These are phyloP conservation scores for Fraxinus sp. DNA, from an alignment of 305 asterid species.

Conservation along the genomic window DNA sequence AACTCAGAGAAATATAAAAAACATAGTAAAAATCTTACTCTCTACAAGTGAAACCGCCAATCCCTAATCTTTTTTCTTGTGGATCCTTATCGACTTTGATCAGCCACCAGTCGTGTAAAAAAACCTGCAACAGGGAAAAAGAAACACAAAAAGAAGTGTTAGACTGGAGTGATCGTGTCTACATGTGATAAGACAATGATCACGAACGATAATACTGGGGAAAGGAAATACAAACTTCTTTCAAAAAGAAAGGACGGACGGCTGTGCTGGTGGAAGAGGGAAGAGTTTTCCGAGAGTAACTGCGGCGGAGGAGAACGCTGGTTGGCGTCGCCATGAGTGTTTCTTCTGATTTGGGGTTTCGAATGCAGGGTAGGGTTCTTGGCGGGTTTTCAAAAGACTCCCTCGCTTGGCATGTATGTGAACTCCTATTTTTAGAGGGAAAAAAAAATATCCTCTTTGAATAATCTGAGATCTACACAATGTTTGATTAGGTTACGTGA, in stretches of 20 bases:
- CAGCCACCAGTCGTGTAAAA: not conserved
- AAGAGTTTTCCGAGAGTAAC: not conserved
- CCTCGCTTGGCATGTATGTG: not conserved
- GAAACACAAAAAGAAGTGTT: conserved; percentile 21
- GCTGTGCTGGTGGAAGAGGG: conserved; percentile 17
- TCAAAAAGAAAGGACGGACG: conserved; percentile 11
- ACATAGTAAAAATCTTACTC: not conserved
- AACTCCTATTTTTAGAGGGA: not conserved
- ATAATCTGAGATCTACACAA: too few relatives aligned
- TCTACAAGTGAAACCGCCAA: not conserved
- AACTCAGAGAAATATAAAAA: not conserved
- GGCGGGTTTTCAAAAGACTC: not conserved
- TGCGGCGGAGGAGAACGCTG: conserved; percentile 12
- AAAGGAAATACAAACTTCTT: conserved; percentile 20
- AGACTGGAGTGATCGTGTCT: not conserved
- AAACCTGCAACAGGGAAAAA: not conserved
- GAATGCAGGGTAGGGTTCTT: not conserved
- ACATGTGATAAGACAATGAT: not conserved
- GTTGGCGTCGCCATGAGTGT: conserved; percentile 8
- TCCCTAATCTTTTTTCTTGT: not conserved
- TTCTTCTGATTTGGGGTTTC: not conserved
- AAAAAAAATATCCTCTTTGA: too few relatives aligned
- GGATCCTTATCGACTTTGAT: not conserved
- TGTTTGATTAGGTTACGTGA: too few relatives aligned
- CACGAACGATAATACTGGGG: not conserved